These are phyloP conservation scores for Alternaria solani DNA, from an alignment of 2,329 filamentous ascomycete genomes.

Conservation along the genomic window DNA sequence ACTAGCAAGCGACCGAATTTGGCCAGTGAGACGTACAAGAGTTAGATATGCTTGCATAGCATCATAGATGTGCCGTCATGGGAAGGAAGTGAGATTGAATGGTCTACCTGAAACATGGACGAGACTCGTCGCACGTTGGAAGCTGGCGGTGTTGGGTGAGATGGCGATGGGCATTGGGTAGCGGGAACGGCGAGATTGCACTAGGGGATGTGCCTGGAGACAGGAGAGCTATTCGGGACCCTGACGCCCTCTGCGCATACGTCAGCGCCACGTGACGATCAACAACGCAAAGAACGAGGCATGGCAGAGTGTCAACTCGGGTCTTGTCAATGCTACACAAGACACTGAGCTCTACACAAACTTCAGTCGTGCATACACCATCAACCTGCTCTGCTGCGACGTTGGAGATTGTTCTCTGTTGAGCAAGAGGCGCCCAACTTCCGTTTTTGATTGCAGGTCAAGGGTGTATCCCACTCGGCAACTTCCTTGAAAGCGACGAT, in stretches of 20 bases:
- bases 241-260: slow-evolving; percentile 7
- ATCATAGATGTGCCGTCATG: background rate
- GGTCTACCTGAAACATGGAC: background rate
- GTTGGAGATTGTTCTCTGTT: background rate
- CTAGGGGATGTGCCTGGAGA: slow-evolving; percentile 9
- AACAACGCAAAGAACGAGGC: slow-evolving; percentile 9
- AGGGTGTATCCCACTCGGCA: slow-evolving; percentile 25
- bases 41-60: background rate
- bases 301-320: slow-evolving; percentile 5
- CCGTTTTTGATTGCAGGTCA: slow-evolving; percentile 5
- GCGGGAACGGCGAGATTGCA: slow-evolving; percentile 2
- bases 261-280: slow-evolving; percentile 20
- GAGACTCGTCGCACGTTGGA: background rate
- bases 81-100: background rate
- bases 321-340: slow-evolving; percentile 2
- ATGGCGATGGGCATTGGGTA: background rate
- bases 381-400: background rate
- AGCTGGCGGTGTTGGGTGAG: slow-evolving; percentile 2
- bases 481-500: slow-evolving; percentile 18
- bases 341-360: background rate
- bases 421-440: background rate
- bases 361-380: background rate
- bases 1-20: background rate
- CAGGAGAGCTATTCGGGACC: background rate
- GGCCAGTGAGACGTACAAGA: background rate